Evolutionary conservation across 495 filamentous ascomycete species (phyloP), one percentile per base, ranked within the genome.

Genomic region (Lineolata rhizophorae): DNA sequence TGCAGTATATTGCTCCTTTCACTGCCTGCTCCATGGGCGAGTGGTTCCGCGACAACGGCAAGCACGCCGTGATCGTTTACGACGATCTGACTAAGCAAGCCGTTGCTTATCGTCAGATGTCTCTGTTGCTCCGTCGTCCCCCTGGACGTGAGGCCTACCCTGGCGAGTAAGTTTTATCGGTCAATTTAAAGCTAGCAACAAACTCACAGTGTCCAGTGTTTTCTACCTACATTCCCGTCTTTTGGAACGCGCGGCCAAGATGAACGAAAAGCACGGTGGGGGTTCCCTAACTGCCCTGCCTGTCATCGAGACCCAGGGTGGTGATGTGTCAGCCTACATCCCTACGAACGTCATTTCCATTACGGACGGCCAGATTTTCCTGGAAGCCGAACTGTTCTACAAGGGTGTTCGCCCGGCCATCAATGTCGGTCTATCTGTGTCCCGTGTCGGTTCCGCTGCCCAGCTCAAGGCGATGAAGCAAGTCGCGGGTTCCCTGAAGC

Each of bases 391-490:
- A 57, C 70, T 97, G 40, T 97, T 97, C 79, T 97, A 97, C 76
- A 97, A 97, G 77, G 87, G 87, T 92, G 62, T 97, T 62, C 90
- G 87, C 53, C 87, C 87, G 46, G 87, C 87, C 63, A 97, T 97
- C 64, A 97, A 97, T 72, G 87, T 97, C 75, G 87, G 87, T 87
- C 78, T 97, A 35, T 97, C 87, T 51, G 87, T 97, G 42, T 97
- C 87, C 52, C 87, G 87, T 76, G 87, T 97, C 72, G 87, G 87
- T 56, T 97, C 87, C 50, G 83, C 87, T 55, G 87, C 87, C 52
- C 87, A 97, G 69, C 74, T 97, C 61, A 97, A 97, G 78, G 83
- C 87, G 61, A 97, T 97, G 87, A 97, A 95, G 70, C 87, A 97
- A 72, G 87, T 97, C 54, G 87, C 87, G 53, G 87, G 87, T 70